Conservation (phyloP, 345 rosid genomes). For the Corchorus capsularis region DNA sequence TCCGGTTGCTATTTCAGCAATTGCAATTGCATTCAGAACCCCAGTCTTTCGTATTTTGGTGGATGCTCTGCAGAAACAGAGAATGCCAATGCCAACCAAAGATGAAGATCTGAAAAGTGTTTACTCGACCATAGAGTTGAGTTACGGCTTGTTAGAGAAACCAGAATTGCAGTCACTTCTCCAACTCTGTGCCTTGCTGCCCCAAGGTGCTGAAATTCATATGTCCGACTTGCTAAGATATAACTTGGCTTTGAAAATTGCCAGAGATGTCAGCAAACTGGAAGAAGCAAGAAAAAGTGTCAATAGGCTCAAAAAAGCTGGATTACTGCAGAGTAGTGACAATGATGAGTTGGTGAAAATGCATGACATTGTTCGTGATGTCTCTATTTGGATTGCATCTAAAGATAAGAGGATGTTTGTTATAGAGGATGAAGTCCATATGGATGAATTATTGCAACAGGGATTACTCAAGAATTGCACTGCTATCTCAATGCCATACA, state of each 20-base stretch:
- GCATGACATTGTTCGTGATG: constrained; percentile 30
- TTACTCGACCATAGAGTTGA: not conserved
- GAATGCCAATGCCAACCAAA: not conserved
- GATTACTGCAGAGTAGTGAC: constrained; percentile 13
- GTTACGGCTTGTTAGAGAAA: not conserved
- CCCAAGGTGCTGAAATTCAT: not conserved
- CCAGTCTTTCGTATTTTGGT: not conserved
- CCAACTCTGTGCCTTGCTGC: not conserved
- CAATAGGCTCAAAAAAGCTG: constrained; percentile 13
- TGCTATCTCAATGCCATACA: too few relatives aligned
- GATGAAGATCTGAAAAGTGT: not conserved
- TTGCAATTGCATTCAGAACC: constrained; percentile 20
- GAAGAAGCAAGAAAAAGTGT: constrained; percentile 1
- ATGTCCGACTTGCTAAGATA: not conserved
- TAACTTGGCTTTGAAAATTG: not conserved
- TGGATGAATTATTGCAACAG: too few relatives aligned
- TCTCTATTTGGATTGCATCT: constrained; percentile 21
- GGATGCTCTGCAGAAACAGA: not conserved
- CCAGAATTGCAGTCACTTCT: constrained; percentile 1
- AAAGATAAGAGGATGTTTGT: constrained; percentile 4
- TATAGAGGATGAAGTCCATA: too few relatives aligned
- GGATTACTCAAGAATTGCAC: too few relatives aligned
- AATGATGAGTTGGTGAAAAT: not conserved
- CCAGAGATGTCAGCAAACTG: not conserved
- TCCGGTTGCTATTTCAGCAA: constrained; percentile 21